Evolutionary conservation across 164 flowering plant species (phyloP).

Genomic region (Aristolochia californica): DNA sequence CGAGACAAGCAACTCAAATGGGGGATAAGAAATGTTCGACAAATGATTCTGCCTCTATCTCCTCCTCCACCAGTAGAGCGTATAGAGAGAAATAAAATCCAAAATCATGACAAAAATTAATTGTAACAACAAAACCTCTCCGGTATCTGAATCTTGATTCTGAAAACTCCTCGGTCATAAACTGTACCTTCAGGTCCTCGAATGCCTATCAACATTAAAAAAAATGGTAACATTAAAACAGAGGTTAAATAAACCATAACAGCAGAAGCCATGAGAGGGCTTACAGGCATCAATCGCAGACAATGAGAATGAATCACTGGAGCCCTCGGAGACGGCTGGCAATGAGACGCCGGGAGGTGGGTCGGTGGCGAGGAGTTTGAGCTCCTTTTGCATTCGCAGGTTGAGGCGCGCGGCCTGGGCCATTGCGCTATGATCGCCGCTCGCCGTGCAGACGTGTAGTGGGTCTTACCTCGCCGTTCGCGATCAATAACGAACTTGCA

Average conservation of each 20-base stretch:
- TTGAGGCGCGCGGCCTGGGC: conserved; percentile 77
- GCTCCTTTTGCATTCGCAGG: conserved; percentile 82
- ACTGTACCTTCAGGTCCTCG: conserved; percentile 80
- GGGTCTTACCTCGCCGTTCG: background rate
- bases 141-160: conserved; percentile 68
- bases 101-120: background rate
- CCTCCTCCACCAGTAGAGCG: too few species aligned
- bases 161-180: conserved; percentile 53
- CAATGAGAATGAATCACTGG: conserved; percentile 24
- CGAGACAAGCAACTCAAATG: background rate
- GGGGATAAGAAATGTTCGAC: background rate
- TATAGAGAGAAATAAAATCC: background rate
- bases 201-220: conserved; percentile 32
- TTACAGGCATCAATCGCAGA: conserved; percentile 52
- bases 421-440: conserved; percentile 17
- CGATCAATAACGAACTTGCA: background rate
- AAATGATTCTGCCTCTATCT: background rate
- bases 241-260: background rate
- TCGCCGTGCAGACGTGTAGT: background rate
- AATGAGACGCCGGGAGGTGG: conserved; percentile 77
- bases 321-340: conserved; percentile 34
- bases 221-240: background rate
- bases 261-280: background rate
- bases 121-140: conserved; percentile 35
- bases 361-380: conserved; percentile 67